Evolutionary conservation across 2,329 filamentous ascomycete genomes (phyloP).

Genomic region (Albifimbria verrucaria): DNA sequence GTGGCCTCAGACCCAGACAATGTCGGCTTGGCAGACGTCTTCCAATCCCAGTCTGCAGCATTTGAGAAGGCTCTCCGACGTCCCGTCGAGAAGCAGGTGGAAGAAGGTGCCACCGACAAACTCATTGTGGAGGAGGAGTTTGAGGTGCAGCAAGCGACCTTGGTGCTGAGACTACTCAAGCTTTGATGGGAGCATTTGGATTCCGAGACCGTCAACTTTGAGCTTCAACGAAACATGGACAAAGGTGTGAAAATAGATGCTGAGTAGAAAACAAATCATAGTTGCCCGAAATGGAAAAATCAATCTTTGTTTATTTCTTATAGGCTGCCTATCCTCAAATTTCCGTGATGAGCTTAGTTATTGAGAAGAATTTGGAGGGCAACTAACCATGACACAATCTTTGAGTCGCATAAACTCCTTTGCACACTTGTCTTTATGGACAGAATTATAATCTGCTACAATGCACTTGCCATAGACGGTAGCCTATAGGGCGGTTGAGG

Average conservation of each 20-base stretch:
- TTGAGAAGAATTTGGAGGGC: neutral
- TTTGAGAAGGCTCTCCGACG: slow-evolving; percentile 78
- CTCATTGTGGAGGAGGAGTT: slow-evolving; percentile 81
- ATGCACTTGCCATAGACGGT: slow-evolving; percentile 89
- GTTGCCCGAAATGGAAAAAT: too few species aligned
- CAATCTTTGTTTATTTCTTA: slow-evolving; percentile 16
- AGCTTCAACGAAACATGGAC: too few species aligned
- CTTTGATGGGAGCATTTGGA: slow-evolving; percentile 43
- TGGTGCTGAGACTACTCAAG: slow-evolving; percentile 72
- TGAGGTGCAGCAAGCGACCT: slow-evolving; percentile 78
- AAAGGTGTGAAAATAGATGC: too few species aligned
- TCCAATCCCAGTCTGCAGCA: slow-evolving; percentile 61
- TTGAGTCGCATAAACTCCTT: slow-evolving; percentile 83
- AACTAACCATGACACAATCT: slow-evolving; percentile 77
- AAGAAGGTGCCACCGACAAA: slow-evolving; percentile 16
- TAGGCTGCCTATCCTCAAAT: slow-evolving; percentile 23
- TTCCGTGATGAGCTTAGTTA: slow-evolving; percentile 3
- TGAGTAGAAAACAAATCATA: too few species aligned
- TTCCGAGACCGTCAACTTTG: neutral
- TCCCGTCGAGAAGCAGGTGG: slow-evolving; percentile 56
- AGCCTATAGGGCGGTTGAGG: too few species aligned
- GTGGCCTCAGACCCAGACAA: slow-evolving; percentile 76
- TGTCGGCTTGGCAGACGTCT: slow-evolving; percentile 67
- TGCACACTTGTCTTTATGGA: slow-evolving; percentile 86
- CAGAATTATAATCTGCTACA: slow-evolving; percentile 81